Percentiles rank a stretch among this genome's conserved stretches.
Evolutionary conservation across 1,139 yeast genomes (phyloP).

Genomic region (Kluyveromyces sp.): DNA sequence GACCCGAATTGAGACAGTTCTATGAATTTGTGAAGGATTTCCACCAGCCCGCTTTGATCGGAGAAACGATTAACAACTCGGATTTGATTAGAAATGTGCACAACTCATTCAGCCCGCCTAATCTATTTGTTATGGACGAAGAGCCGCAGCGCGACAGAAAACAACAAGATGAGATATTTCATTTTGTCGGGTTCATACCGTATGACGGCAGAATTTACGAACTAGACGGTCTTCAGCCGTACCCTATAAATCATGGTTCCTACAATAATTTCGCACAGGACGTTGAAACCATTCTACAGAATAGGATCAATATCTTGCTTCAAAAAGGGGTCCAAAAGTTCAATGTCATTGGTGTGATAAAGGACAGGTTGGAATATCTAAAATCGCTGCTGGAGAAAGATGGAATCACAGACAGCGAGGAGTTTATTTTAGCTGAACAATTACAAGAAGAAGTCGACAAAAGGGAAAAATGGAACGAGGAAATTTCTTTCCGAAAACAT

Average conservation of each 20-base stretch:
- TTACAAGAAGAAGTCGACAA: conserved; percentile 32
- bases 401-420: conserved; percentile 24
- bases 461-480: conserved; percentile 37
- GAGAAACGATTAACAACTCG: conserved; percentile 59
- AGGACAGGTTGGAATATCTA: conserved; percentile 39
- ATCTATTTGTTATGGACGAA: conserved; percentile 43
- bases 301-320: conserved; percentile 43
- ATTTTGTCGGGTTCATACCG: conserved; percentile 52
- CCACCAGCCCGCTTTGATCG: conserved; percentile 48
- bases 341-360: conserved; percentile 51
- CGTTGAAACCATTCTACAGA: conserved; percentile 40
- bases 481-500: conserved; percentile 44
- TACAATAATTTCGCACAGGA: conserved; percentile 43
- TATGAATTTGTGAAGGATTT: conserved; percentile 47
- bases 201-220: conserved; percentile 50
- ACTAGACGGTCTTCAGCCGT: conserved; percentile 57
- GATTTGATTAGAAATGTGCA: conserved; percentile 53
- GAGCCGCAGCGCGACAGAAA: conserved; percentile 33
- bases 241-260: conserved; percentile 49
- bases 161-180: conserved; percentile 49
- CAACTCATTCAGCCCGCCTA: conserved; percentile 58
- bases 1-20: conserved; percentile 45
- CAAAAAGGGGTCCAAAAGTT: conserved; percentile 45
- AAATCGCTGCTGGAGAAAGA: conserved; percentile 8
- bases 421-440: conserved; percentile 38